phyloP scores from a whole-genome alignment of 78 protist genomes.

The Acrasis kona region DNA sequence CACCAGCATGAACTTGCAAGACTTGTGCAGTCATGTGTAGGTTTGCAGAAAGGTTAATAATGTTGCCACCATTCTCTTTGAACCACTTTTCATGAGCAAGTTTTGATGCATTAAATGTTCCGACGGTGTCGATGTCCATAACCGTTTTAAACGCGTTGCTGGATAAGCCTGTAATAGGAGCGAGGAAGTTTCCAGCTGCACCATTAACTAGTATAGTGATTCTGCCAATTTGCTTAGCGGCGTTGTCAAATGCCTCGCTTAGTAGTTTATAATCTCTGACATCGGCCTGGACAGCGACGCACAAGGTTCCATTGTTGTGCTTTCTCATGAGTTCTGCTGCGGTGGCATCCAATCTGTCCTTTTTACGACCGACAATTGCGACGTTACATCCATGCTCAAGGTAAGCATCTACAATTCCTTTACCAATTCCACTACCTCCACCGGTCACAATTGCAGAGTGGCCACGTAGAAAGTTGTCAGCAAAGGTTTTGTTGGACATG shows the following conservation, averaged over 20 bases:
- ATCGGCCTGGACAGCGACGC: not conserved
- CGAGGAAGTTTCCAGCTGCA: constrained; percentile 28
- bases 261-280: not conserved
- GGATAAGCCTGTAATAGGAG: constrained; percentile 1
- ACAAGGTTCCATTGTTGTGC: not conserved
- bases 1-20: constrained; percentile 17
- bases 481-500: too few relatives aligned
- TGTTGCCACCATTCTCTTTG: not conserved
- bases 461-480: not conserved
- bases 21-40: not conserved
- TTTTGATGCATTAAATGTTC: not conserved
- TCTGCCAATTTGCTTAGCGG: not conserved
- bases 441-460: constrained; percentile 9
- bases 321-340: not conserved
- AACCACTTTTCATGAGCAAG: not conserved
- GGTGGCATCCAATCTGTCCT: not conserved
- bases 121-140: constrained; percentile 25
- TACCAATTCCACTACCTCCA: constrained; percentile 29
- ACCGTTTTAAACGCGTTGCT: constrained; percentile 15
- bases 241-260: not conserved
- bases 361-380: not conserved
- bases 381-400: not conserved
- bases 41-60: constrained; percentile 4
- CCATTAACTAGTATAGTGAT: constrained; percentile 7
- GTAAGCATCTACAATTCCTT: not conserved